Evolutionary conservation across 2,329 filamentous ascomycete species (phyloP), one percentile per base, ranked within the genome.

Genomic region (Aspergillus transmontanensis): DNA sequence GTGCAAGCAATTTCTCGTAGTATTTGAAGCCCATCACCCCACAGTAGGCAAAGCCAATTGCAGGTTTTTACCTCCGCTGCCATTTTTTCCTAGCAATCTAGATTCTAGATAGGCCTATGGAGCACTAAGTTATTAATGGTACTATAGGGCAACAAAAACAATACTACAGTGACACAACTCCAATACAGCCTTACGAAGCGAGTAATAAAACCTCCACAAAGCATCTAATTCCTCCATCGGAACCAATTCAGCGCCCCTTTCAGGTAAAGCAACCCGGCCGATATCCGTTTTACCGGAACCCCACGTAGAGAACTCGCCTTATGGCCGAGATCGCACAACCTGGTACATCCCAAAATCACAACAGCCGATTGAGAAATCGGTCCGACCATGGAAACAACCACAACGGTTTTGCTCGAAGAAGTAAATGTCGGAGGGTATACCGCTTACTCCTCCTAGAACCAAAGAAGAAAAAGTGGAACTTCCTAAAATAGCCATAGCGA

Each of bases 341-440:
- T 23, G 51, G 21, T 23, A 19, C 14, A 36, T 36, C 9, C 51
- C n/a, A 16, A 39, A 39, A 26, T 23, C n/a, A 26, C 46, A 16
- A 28, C 43, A 28, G 34, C 55, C 55, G 59, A 61, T 54, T 43
- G 39, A 45, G 46, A 30, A 61, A 45, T 34, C 46, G 55, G 26
- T 46, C n/a, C 36, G 34, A 45, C 59, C 59, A 58, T 58, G 59
- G 59, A 58, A 41, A 54, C 54, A 30, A 21, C 45, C 23, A 23
- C 45, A 30, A 51, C 30, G 50, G 30, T 19, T 39, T 26, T 5
- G 28, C 26, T 46, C 9, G 32, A 34, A 48, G 30, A 46, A 34
- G 26, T 41, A 58, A 39, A n/a, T 28, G 7, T 34, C 56, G 41
- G 56, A 21, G 4, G 19, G 19, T 28, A 58, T 34, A 36, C 51